Percentiles rank a stretch among this genome's conserved stretches.
Evolutionary conservation across 129 eudicot species (phyloP).

Genomic region (Cynara cardunculus): DNA sequence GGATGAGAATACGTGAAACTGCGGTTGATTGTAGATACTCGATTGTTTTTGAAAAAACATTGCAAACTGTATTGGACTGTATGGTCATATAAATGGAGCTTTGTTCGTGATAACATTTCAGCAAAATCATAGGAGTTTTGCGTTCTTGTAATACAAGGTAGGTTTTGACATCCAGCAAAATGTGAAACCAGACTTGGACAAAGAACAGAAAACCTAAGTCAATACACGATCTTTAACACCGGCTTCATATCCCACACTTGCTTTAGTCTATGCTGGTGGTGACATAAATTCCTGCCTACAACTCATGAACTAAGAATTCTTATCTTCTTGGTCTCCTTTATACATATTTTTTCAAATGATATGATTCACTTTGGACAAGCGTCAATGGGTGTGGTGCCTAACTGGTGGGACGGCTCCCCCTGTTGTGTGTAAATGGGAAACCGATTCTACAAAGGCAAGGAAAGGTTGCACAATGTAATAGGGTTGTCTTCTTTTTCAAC

Average conservation of each 20-base stretch:
- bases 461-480: neutral
- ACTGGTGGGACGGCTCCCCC: too few relatives aligned
- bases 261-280: neutral
- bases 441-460: neutral
- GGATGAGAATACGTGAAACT: neutral
- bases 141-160: neutral
- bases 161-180: neutral
- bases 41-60: neutral
- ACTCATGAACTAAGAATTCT: neutral
- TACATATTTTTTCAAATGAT: neutral
- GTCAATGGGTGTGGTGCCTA: neutral
- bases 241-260: constrained; percentile 4
- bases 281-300: neutral
- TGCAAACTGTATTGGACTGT: neutral
- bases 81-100: neutral
- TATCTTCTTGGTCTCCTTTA: neutral
- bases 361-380: neutral
- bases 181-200: neutral
- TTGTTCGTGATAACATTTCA: neutral
- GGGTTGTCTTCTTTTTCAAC: neutral
- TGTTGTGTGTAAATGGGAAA: neutral
- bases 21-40: neutral
- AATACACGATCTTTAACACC: neutral
- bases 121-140: neutral
- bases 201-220: neutral